Conservation (phyloP, 2,329 filamentous ascomycete species). For the Microsporum audouinii region DNA sequence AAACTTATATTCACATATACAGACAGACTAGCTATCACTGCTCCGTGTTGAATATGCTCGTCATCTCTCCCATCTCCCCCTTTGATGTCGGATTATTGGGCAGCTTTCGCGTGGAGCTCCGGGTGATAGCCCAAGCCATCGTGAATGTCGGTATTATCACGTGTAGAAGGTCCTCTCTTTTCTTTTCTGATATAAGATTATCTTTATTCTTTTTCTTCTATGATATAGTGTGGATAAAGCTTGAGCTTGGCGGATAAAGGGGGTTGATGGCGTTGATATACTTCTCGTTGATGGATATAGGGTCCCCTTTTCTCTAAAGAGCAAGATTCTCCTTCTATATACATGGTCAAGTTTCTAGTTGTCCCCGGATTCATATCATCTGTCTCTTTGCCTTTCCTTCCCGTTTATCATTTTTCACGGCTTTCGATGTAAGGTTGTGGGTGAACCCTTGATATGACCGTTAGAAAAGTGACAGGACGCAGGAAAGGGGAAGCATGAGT, state of each 20-base stretch:
- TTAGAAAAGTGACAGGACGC: not conserved
- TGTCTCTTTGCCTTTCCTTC: not conserved
- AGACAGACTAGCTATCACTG: too few relatives aligned
- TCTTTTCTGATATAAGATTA: not conserved
- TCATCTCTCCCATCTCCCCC: not conserved
- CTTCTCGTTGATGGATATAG: not conserved
- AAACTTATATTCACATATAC: too few relatives aligned
- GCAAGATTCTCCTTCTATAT: not conserved
- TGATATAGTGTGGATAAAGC: not conserved
- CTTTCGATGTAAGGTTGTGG: slow-evolving; percentile 8
- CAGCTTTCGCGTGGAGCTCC: not conserved
- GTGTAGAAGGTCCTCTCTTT: not conserved
- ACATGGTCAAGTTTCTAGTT: not conserved
- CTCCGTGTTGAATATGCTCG: not conserved
- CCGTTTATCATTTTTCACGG: slow-evolving; percentile 2
- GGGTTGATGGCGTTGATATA: not conserved
- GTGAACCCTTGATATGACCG: slow-evolving; percentile 5
- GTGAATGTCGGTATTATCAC: not conserved
- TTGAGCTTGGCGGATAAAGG: not conserved
- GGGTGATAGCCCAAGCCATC: not conserved
- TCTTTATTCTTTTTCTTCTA: not conserved
- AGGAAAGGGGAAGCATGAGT: not conserved
- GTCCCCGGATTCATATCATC: not conserved
- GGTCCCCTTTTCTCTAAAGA: not conserved
- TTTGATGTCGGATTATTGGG: not conserved